Evolutionary conservation across 2,329 filamentous ascomycete species (phyloP).

Genomic region (Fusarium tanahbumbuense): DNA sequence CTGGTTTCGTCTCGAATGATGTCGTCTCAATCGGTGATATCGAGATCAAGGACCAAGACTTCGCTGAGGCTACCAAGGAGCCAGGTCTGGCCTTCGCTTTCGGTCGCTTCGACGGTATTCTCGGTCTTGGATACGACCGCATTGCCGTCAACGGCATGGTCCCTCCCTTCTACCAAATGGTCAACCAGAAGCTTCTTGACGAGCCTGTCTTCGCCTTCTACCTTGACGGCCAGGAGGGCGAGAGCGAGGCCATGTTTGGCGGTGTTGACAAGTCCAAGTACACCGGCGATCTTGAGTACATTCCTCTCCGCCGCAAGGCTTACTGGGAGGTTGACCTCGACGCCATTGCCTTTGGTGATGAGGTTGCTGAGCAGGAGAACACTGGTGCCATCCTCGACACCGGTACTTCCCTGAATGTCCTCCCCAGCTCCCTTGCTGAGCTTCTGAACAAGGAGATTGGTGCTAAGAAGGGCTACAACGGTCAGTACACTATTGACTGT

Average conservation of each 20-base stretch:
- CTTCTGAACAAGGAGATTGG: slow-evolving; percentile 98
- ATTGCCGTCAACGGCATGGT: slow-evolving; percentile 97
- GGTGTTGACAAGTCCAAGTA: slow-evolving; percentile 85
- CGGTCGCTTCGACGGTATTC: slow-evolving; percentile 95
- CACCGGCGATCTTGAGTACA: slow-evolving; percentile 88
- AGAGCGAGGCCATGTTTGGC: slow-evolving; percentile 91
- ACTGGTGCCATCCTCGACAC: slow-evolving; percentile 98
- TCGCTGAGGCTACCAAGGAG: slow-evolving; percentile 95
- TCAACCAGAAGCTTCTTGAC: slow-evolving; percentile 89
- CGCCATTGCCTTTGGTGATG: slow-evolving; percentile 87
- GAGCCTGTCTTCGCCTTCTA: slow-evolving; percentile 97
- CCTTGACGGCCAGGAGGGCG: slow-evolving; percentile 77
- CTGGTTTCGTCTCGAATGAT: slow-evolving; percentile 93
- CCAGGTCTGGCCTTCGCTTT: slow-evolving; percentile 98
- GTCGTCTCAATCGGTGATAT: slow-evolving; percentile 88
- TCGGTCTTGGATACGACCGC: slow-evolving; percentile 93
- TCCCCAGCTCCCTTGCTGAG: slow-evolving; percentile 91
- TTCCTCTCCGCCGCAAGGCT: slow-evolving; percentile 96
- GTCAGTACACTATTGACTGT: slow-evolving; percentile 96
- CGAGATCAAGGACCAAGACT: slow-evolving; percentile 88
- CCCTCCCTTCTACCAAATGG: slow-evolving; percentile 96
- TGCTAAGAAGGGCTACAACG: slow-evolving; percentile 97
- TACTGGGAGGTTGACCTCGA: slow-evolving; percentile 99
- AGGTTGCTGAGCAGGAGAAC: slow-evolving; percentile 88
- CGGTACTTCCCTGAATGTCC: slow-evolving; percentile 95